Evolutionary conservation across 2,329 filamentous ascomycete species (phyloP), one percentile per base, ranked within the genome.

Genomic region (Daldinia sp.): DNA sequence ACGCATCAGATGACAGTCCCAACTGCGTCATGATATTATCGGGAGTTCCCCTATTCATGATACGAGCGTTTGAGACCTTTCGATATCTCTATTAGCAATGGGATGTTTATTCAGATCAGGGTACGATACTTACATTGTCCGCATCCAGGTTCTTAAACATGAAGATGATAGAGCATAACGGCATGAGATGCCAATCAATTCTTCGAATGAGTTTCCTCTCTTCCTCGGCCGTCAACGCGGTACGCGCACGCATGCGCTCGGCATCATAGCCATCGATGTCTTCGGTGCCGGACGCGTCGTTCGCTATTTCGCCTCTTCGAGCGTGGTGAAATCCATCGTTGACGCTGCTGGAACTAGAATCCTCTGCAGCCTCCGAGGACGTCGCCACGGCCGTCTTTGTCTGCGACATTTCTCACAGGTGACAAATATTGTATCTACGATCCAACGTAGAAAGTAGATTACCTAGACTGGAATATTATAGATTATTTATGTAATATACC

Each of bases 181-280:
- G 75, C 75, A 81, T 79, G 1, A 81, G 69, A 37, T 76, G 77
- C 77, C 74, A 78, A 63, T 82, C 79, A 19, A 81, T 76, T 9
- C 76, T 73, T 11, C 78, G 73, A 43, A 82, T 71, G 9, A 82
- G 67, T 58, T 74, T 80, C 64, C 77, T 81, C 62, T 82, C 80
- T 60, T 82, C 80, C 3, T 76, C 77, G 0, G 74, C 73, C 3
- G 73, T 79, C 9, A 80, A 63, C 6, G 66, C 58, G 1, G 71
- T 68, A 19, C 70, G 64, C 11, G 68, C 71, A 51, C 64, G 65
- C 72, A 75, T 73, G 29, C 71, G 69, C 27, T 70, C 70, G 15
- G 71, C 70, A 25, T 77, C 74, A 51, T 73, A 77, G 1, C 74
- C 74, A n/a, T 67, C 66, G 25, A 75, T 69, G 5, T 45, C 21